Evolutionary conservation across 2,329 filamentous ascomycete species (phyloP).

Genomic region (Aphanocladium album): DNA sequence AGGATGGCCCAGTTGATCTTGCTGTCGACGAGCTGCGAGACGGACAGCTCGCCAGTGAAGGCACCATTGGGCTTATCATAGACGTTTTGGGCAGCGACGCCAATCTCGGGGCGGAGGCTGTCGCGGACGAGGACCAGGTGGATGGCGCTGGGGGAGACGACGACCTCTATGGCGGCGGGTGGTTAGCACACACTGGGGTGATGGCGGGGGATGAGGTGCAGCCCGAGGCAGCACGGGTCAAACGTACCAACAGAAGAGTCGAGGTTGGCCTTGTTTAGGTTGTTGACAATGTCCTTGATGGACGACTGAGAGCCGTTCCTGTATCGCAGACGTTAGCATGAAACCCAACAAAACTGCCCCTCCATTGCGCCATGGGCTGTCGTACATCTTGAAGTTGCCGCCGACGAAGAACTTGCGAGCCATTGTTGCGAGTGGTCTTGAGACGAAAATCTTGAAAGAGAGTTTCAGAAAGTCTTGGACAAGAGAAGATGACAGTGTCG

Average conservation of each 20-base stretch:
- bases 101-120: conserved; percentile 67
- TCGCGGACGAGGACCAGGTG: conserved; percentile 87
- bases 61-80: conserved; percentile 96
- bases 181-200: conserved; percentile 13
- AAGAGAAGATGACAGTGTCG: too few species aligned
- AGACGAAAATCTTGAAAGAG: conserved; percentile 1
- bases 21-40: conserved; percentile 83
- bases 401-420: conserved; percentile 95
- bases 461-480: background rate
- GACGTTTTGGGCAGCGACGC: conserved; percentile 93
- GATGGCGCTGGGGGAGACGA: conserved; percentile 83
- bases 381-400: conserved; percentile 99
- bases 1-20: conserved; percentile 86
- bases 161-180: conserved; percentile 66
- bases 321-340: background rate
- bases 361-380: conserved; percentile 18
- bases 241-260: conserved; percentile 67
- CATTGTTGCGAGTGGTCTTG: conserved; percentile 56
- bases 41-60: conserved; percentile 95
- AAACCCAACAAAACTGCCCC: background rate
- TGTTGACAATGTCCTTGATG: conserved; percentile 85
- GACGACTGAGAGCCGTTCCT: conserved; percentile 92
- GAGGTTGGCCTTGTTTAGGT: conserved; percentile 81
- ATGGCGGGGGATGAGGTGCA: conserved; percentile 8
- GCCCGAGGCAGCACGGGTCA: background rate